Evolutionary conservation across 2,329 filamentous ascomycete genomes (phyloP).

Genomic region (Beauveria medogensis): DNA sequence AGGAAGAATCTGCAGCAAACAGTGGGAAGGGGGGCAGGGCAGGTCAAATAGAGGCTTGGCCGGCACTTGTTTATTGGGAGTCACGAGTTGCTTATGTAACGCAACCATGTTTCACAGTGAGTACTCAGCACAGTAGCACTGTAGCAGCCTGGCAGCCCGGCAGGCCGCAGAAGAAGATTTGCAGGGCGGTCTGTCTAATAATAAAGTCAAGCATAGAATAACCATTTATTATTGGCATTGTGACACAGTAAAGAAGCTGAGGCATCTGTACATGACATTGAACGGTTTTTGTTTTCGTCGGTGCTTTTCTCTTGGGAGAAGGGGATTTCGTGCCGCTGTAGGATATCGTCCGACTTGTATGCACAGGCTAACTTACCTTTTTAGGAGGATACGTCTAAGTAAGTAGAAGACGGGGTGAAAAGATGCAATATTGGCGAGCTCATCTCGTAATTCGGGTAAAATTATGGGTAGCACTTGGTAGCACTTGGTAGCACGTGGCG

Average conservation of each 20-base stretch:
- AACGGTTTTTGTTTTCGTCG: not conserved
- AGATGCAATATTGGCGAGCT: not conserved
- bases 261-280: not conserved
- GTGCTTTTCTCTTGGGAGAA: not conserved
- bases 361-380: no score
- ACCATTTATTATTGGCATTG: no score
- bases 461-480: not conserved
- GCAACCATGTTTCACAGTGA: not conserved
- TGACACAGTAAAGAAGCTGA: not conserved
- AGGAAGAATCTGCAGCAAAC: not conserved
- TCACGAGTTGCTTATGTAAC: conserved; percentile 6
- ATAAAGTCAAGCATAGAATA: no score
- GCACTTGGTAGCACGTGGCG: not conserved
- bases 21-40: not conserved
- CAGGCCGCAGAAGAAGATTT: not conserved
- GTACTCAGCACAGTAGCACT: not conserved
- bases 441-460: not conserved
- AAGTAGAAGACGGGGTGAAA: not conserved
- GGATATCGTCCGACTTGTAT: no score
- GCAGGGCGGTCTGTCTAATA: not conserved
- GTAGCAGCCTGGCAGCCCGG: not conserved
- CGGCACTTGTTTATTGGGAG: not conserved
- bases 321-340: no score
- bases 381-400: no score
- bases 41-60: not conserved